Base-by-base conservation (phyloP, 1,284 basidiomycete genomes). In the Athelia psychrophila region DNA sequence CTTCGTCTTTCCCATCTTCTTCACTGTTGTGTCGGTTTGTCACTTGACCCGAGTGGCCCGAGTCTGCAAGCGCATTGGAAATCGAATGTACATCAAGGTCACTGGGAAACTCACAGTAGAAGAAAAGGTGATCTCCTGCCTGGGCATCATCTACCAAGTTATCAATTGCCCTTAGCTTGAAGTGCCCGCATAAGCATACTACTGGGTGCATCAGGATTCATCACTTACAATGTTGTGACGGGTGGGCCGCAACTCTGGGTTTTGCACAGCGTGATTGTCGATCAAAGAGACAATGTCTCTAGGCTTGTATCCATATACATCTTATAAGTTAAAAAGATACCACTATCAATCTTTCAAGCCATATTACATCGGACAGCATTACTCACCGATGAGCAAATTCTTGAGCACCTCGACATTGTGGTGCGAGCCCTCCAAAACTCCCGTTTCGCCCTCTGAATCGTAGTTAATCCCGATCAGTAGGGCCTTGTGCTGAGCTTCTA, bases 1-100 rank as follows among this genome's bases (percentile, higher is more conserved):
- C 63, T 56, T 65, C 64, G 36, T 67, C 60, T 57, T 56, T 59
- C 15, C 61, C 60, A 47, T 67, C 65, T 36, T 66, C 66, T 49
- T 68, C 64, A 15, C 56, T 60, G 3, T 53, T 53, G 18, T 62
- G 55, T 3, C 56, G 51, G 13, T 59, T 63, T 5, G 53, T 51
- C 10, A 59, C 49, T 46, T 69, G 67, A 8, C 51, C 53, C 2
- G 59, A 57, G 54, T 67, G 63, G 0, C 63, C 64, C 0, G 58
- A 53, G 45, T 60, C 62, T 65, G 32, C 24, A 45, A 44, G n/a
- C 8, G 6, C 8, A 9, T 16, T 50, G 6, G 27, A 13, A 22
- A 15, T 27, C 25, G 13, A 19, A 44, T 2, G 44, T 44, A 15
- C 1, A 23, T 23, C 3, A 10, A 16, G 20, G 6, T 6, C 19